phyloP scores from a whole-genome alignment of 2,329 filamentous ascomycete species.

The Pseudogymnoascus sp. region DNA sequence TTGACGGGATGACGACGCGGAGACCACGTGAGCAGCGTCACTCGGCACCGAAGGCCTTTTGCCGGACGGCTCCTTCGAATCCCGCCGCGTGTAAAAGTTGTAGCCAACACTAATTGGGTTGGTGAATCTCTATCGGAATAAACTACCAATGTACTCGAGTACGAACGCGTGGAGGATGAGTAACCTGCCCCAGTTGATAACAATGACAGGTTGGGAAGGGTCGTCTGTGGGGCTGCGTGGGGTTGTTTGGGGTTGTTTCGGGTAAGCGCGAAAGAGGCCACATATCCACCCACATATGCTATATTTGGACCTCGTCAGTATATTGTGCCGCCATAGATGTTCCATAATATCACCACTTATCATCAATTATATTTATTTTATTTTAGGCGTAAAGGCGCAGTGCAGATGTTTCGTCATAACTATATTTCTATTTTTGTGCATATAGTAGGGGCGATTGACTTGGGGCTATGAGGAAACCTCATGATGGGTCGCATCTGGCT shows the following conservation, averaged over 20 bases:
- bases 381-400: not conserved
- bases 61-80: not conserved
- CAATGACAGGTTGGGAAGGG: not conserved
- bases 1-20: not conserved
- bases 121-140: not conserved
- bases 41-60: not conserved
- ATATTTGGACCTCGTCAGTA: not conserved
- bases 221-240: not conserved
- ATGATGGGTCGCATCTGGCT: not conserved
- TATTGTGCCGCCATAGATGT: not conserved
- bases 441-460: not conserved
- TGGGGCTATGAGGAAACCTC: not conserved
- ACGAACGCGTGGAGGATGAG: not conserved
- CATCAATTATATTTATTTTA: not conserved
- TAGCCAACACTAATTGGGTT: not conserved
- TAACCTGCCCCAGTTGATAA: not conserved
- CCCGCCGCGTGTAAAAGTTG: not conserved
- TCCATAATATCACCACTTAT: not conserved
- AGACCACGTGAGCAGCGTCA: slow-evolving; percentile 1
- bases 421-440: not conserved
- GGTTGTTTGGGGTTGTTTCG: not conserved
- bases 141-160: not conserved
- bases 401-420: not conserved
- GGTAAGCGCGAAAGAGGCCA: not conserved
- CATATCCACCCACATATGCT: not conserved